Evolutionary conservation across 2,329 filamentous ascomycete genomes (phyloP).

Genomic region (Apiospora rasikravindrae): DNA sequence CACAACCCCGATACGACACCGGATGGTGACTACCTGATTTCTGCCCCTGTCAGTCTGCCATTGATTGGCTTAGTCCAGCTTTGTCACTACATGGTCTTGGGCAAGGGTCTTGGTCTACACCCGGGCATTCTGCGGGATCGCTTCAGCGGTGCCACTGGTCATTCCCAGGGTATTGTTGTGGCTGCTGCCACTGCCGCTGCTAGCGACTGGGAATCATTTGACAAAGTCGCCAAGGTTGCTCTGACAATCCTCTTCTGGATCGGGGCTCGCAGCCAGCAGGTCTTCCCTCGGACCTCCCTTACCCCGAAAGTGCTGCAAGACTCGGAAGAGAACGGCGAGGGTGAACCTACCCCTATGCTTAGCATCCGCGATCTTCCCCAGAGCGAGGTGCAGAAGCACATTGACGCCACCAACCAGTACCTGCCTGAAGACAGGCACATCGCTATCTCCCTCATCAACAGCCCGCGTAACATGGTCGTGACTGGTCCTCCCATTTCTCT

Average conservation of each 20-base stretch:
- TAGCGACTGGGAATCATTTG: conserved; percentile 91
- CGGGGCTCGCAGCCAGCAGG: conserved; percentile 93
- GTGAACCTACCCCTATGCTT: conserved; percentile 95
- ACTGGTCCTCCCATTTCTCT: conserved; percentile 95
- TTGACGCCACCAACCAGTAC: conserved; percentile 96
- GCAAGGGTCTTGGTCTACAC: conserved; percentile 86
- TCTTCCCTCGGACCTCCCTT: conserved; percentile 92
- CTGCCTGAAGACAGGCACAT: conserved; percentile 92
- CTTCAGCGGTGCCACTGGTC: conserved; percentile 87
- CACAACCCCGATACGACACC: conserved; percentile 88
- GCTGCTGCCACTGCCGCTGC: conserved; percentile 90
- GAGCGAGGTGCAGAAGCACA: conserved; percentile 91
- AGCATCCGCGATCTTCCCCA: conserved; percentile 93
- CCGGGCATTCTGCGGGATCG: conserved; percentile 87
- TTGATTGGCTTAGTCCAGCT: conserved; percentile 96
- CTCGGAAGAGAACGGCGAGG: conserved; percentile 92
- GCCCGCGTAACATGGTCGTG: conserved; percentile 94
- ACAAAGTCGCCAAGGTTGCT: conserved; percentile 77
- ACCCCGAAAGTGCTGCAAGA: conserved; percentile 90
- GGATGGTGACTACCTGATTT: conserved; percentile 92
- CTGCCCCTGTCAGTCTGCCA: conserved; percentile 92
- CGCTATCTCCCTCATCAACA: conserved; percentile 94
- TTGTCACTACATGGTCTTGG: conserved; percentile 93
- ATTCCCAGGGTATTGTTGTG: conserved; percentile 95
- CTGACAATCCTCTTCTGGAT: conserved; percentile 98